phyloP scores from a whole-genome alignment of 345 rosid species.

The Salix viminalis region DNA sequence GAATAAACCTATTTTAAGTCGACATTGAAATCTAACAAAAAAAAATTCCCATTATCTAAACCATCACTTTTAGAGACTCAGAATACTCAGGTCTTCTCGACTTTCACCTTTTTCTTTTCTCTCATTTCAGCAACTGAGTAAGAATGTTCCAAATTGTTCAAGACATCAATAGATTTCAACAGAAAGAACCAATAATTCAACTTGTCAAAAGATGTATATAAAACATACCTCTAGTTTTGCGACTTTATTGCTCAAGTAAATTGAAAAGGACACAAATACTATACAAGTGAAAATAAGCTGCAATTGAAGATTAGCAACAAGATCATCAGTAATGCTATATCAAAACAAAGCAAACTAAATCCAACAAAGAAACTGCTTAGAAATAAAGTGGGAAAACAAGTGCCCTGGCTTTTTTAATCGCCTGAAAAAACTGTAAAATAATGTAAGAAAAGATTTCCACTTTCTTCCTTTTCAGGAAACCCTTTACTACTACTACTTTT shows the following conservation, averaged over 20 bases:
- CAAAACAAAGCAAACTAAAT: neutral
- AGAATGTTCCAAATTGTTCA: neutral
- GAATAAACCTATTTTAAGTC: neutral
- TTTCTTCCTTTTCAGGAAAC: neutral
- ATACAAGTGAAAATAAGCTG: slow-evolving; percentile 57
- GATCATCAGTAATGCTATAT: neutral
- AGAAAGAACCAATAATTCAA: neutral
- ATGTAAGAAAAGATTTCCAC: neutral
- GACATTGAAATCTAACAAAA: too few species aligned
- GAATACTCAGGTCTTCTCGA: too few species aligned
- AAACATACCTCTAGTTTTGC: slow-evolving; percentile 57
- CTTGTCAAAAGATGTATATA: neutral
- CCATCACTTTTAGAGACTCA: too few species aligned
- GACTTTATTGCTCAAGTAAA: slow-evolving; percentile 47
- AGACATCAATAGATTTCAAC: neutral
- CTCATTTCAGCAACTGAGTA: neutral
- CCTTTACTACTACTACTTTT: too few species aligned
- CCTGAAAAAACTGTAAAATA: neutral
- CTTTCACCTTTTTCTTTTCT: neutral
- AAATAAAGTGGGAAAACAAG: neutral
- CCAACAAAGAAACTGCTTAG: neutral
- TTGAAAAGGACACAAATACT: slow-evolving; percentile 40
- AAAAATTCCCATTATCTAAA: too few species aligned
- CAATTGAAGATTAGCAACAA: slow-evolving; percentile 26
- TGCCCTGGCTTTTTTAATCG: neutral